phyloP scores from a whole-genome alignment of 495 filamentous ascomycete genomes.

The Penicillium coprophilum region DNA sequence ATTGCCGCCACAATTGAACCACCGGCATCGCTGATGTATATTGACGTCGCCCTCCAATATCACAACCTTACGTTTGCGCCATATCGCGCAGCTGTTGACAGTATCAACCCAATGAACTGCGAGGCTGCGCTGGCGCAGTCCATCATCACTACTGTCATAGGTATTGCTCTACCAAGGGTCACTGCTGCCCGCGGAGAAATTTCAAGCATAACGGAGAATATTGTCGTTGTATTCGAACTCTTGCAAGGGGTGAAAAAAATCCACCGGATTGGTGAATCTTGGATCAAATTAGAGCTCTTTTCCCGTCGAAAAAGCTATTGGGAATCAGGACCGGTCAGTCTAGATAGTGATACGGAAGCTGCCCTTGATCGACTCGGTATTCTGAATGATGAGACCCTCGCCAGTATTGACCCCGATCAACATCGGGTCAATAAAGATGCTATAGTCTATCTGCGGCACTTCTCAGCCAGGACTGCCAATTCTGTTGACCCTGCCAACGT shows the following conservation, averaged over 20 bases:
- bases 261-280: slow-evolving; percentile 29
- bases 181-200: slow-evolving; percentile 33
- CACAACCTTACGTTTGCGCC: slow-evolving; percentile 50
- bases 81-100: slow-evolving; percentile 46
- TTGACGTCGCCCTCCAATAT: slow-evolving; percentile 50
- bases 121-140: slow-evolving; percentile 55
- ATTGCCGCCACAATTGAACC: slow-evolving; percentile 43
- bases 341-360: slow-evolving; percentile 28
- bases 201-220: slow-evolving; percentile 39
- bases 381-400: slow-evolving; percentile 29
- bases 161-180: slow-evolving; percentile 48
- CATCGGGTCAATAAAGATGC: slow-evolving; percentile 34
- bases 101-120: slow-evolving; percentile 47
- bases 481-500: slow-evolving; percentile 30
- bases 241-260: slow-evolving; percentile 42
- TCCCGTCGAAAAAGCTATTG: slow-evolving; percentile 23
- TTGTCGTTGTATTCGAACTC: slow-evolving; percentile 38
- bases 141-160: slow-evolving; percentile 48
- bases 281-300: slow-evolving; percentile 34
- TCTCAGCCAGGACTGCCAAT: slow-evolving; percentile 27
- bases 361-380: slow-evolving; percentile 29
- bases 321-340: slow-evolving; percentile 3
- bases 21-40: slow-evolving; percentile 42
- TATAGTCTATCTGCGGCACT: slow-evolving; percentile 31
- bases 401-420: slow-evolving; percentile 24